Evolutionary conservation across 345 rosid genomes (phyloP).

Genomic region (Brassica napus): DNA sequence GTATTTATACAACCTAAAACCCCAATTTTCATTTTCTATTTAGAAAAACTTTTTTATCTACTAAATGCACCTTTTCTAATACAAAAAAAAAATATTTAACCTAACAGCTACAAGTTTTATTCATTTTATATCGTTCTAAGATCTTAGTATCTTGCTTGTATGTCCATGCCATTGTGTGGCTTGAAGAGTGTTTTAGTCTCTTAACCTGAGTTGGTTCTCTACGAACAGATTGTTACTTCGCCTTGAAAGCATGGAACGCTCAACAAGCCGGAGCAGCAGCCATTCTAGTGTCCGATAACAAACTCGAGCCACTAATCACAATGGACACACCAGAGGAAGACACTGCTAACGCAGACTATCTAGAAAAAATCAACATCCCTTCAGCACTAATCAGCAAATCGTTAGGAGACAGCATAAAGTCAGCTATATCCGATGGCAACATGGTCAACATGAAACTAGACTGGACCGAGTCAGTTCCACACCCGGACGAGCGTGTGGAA

Average conservation of each 20-base stretch:
- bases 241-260: constrained; percentile 13
- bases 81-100: no score
- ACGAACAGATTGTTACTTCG: constrained; percentile 18
- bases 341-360: neutral
- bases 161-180: neutral
- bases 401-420: constrained; percentile 6
- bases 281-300: constrained; percentile 10
- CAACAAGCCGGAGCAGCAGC: constrained; percentile 15
- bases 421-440: constrained; percentile 3
- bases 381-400: constrained; percentile 3
- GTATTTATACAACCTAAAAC: no score
- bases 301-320: constrained; percentile 10
- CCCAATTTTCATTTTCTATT: no score
- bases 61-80: no score
- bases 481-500: constrained; percentile 16
- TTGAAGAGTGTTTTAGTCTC: neutral
- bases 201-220: neutral
- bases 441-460: constrained; percentile 17
- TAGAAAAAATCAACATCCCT: constrained; percentile 15
- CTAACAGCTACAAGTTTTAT: no score
- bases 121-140: no score
- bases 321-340: constrained; percentile 22
- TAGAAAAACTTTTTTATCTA: no score
- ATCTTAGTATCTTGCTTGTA: no score
- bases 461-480: constrained; percentile 19